Base-by-base conservation (phyloP, 1,284 basidiomycete species). In the Irpex sp. region DNA sequence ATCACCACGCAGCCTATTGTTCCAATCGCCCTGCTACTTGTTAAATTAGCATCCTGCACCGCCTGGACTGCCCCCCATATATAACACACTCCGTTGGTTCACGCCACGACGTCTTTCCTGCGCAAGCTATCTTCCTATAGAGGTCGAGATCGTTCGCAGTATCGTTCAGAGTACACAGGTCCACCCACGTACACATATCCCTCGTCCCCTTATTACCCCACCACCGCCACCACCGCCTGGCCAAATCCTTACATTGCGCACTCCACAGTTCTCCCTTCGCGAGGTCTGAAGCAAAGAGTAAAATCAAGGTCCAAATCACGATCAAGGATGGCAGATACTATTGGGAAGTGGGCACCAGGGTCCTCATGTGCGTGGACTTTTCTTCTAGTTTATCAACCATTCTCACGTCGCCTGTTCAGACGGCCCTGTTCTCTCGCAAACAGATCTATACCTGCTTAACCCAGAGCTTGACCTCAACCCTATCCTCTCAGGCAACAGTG, bases 341-440 rank as follows among this genome's bases (percentile, higher is more conserved):
- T 74, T 44, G 67, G 67, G 21, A 72, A 72, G 65, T 74, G 73
- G 73, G 68, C 72, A 44, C 67, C 73, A 6, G 73, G 73, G 34
- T 66, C 64, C n/a, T 65, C 66, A 40, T 74, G 73, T 74, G 58
- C 58, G 73, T 70, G n/a, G 17, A 26, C 26, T 26, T 26, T 26
- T 26, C 26, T 26, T 26, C 26, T 26, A 26, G 26, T 26, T 26
- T 26, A 4, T 26, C 26, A 26, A 26, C 26, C 49, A 9, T 48
- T 17, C 26, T 51, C 47, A 59, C 58, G 5, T 49, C 17, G 15
- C 19, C 8, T 44, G 8, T 37, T 26, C 54, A 93, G 91, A 93
- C 72, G 91, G 90, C 0, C 91, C 91, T 4, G 84, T 92, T 4
- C 81, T 93, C 15, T 81, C 83, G 1, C 88, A 89, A 69, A 90